Evolutionary conservation across 129 eudicot species (phyloP).

Genomic region (carrot (Daucus carota)): DH1_v3.0 NC_030386.2:384501-385000

Average conservation of each 20-base stretch:
- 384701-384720: not conserved
- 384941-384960: not conserved
- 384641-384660: not conserved
- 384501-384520: too few relatives aligned
- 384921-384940: not conserved
- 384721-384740: not conserved
- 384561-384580: too few relatives aligned
- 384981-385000: not conserved
- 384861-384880: constrained; percentile 1
- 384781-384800: not conserved
- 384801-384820: not conserved
- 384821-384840: not conserved
- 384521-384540: too few relatives aligned
- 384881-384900: constrained; percentile 2
- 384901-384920: constrained; percentile 2
- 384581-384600: not conserved
- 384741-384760: constrained; percentile 11
- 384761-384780: not conserved
- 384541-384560: too few relatives aligned
- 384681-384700: not conserved
- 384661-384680: not conserved
- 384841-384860: not conserved
- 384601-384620: not conserved
- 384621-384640: not conserved
- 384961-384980: constrained; percentile 2